A percentile compares a stretch with the other conserved stretches of the same genome.
Evolutionary conservation across 768 basidiomycete species (phyloP).

Genomic region (Lepiota venenata): DNA sequence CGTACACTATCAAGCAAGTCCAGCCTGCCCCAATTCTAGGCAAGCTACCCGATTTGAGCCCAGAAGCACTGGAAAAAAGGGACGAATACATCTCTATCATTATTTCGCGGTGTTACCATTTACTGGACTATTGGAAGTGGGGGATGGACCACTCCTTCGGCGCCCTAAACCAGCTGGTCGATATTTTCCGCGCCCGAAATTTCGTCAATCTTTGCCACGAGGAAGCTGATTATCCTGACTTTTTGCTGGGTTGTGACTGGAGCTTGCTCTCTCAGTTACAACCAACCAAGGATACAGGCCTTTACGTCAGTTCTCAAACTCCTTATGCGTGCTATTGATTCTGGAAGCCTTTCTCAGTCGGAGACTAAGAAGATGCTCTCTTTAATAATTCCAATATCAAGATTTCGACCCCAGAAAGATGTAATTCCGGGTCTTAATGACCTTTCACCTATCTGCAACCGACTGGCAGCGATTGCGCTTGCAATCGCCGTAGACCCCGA

Average conservation of each 20-base stretch:
- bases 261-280: not conserved
- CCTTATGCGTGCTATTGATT: conserved; percentile 5
- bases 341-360: not conserved
- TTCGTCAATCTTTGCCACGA: conserved; percentile 8
- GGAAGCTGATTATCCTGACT: conserved; percentile 11
- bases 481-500: conserved; percentile 4
- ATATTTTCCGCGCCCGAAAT: conserved; percentile 10
- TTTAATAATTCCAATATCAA: conserved; percentile 11
- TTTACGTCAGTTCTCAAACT: conserved; percentile 9
- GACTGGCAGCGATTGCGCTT: conserved; percentile 7
- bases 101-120: conserved; percentile 9
- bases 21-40: not conserved
- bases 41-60: not conserved
- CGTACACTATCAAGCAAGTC: conserved; percentile 5
- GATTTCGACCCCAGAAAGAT: conserved; percentile 2
- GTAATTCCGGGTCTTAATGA: conserved; percentile 6
- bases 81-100: conserved; percentile 3
- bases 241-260: conserved; percentile 10
- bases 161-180: conserved; percentile 7
- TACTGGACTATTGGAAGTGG: conserved; percentile 9
- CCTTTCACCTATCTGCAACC: conserved; percentile 11
- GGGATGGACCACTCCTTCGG: conserved; percentile 7
- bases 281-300: not conserved
- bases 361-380: conserved; percentile 12
- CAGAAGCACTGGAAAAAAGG: not conserved